These are phyloP conservation scores for Colletotrichum aenigma DNA, from an alignment of 2,329 filamentous ascomycete species.

Conservation along the genomic window DNA sequence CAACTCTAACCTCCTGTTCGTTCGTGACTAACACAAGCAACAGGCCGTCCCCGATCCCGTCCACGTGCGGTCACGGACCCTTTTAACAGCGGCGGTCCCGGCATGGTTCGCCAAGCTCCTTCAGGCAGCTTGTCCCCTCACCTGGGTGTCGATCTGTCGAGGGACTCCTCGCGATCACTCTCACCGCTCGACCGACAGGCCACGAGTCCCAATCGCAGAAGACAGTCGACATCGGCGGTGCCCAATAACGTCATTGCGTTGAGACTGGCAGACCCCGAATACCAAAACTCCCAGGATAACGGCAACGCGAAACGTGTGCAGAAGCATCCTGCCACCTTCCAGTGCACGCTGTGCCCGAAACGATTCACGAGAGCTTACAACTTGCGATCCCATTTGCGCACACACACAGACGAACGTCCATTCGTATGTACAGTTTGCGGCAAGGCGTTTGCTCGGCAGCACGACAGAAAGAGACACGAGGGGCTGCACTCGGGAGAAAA, in stretches of 20 bases:
- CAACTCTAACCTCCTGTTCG: too few species aligned
- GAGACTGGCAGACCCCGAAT: constrained; percentile 86
- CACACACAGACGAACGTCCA: constrained; percentile 94
- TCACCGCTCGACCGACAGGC: constrained; percentile 63
- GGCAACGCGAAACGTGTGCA: constrained; percentile 82
- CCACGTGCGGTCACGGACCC: constrained; percentile 65
- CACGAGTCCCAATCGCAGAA: constrained; percentile 51
- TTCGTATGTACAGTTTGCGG: constrained; percentile 97
- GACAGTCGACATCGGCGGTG: constrained; percentile 69
- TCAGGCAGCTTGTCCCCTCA: constrained; percentile 54
- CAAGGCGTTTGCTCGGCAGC: constrained; percentile 96
- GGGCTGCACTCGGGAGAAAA: constrained; percentile 96
- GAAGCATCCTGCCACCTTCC: constrained; percentile 97
- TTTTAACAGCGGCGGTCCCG: constrained; percentile 53
- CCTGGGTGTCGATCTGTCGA: constrained; percentile 47
- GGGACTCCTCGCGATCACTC: constrained; percentile 58
- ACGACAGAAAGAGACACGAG: constrained; percentile 96
- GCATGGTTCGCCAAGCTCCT: constrained; percentile 42
- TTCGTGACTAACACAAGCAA: constrained; percentile 22
- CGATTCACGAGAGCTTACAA: constrained; percentile 97
- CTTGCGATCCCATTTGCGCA: constrained; percentile 90
- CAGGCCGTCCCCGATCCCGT: constrained; percentile 53
- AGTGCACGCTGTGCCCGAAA: constrained; percentile 92
- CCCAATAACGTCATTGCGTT: constrained; percentile 77
- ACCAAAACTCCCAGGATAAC: constrained; percentile 68